Base-by-base conservation (phyloP, 169 alveolate species). In the Cryptosporidium felis region DNA sequence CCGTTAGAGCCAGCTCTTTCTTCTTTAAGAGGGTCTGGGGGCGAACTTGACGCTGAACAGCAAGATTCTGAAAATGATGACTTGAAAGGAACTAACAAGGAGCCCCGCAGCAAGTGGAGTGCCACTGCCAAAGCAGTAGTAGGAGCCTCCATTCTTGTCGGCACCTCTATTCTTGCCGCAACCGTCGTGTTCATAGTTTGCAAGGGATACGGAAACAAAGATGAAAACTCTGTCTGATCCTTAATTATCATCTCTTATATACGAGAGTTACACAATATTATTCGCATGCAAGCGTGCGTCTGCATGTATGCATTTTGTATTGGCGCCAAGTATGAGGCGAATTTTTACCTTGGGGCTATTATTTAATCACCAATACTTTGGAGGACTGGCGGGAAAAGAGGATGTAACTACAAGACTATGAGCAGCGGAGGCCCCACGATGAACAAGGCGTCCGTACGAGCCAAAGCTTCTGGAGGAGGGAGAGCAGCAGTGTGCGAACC, bases 81-180 rank as follows among this genome's bases (percentile, higher is more conserved):
- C 1, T 16, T 10, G 16, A 47, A 30, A 21, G 26, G 41, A 53
- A 16, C n/a, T n/a, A 56, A 38, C 18, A 32, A 53, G 14, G 59
- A 53, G 38, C 10, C 36, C 21, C 2, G 14, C 51, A 74, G 46
- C 16, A 74, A 21, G 26, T 74, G 85, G 85, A 74, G 16, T 34
- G 59, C 42, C 18, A 74, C 85, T 6, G 67, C 74, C 3, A 74
- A 74, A 21, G 85, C 85, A 3, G 56, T 74, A 21, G 65, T 74
- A 8, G 85, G 85, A 0, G 85, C 85, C 8, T 49, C 85, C 0
- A 74, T 74, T 38, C 61, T 74, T 49, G 85, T 74, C 9, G 85
- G 85, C 38, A 74, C 67, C 2, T 74, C 85, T 38, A 56, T 74
- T 36, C 67, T 74, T 36, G 85, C 74, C 21, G 85, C 85, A 5